Conservation (phyloP, 148 eudicot genomes). For the Rhododendron molle region DNA sequence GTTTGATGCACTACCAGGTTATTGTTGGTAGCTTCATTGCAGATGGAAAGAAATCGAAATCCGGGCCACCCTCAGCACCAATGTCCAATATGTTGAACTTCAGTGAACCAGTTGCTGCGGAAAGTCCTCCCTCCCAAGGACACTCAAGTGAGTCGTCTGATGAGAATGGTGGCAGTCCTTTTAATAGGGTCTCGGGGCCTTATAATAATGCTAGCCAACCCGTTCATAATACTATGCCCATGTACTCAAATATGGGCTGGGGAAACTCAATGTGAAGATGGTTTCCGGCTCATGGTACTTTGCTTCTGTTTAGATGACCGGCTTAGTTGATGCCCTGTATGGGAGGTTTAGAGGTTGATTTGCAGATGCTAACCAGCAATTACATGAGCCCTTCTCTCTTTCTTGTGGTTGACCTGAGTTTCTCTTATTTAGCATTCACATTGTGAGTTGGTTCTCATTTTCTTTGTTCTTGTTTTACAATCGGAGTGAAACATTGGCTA, state of each 20-base stretch:
- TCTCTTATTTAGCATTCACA: constrained; percentile 3
- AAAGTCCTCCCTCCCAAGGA: constrained; percentile 59
- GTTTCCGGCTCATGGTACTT: constrained; percentile 32
- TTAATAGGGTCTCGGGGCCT: constrained; percentile 35
- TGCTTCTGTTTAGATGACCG: not conserved
- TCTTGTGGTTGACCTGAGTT: not conserved
- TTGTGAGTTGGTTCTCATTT: constrained; percentile 1
- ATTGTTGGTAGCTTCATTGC: constrained; percentile 88
- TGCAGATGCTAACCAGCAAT: constrained; percentile 37
- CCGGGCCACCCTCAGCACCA: constrained; percentile 52
- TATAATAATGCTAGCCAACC: constrained; percentile 50
- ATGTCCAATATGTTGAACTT: constrained; percentile 41
- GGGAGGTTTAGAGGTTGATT: constrained; percentile 19
- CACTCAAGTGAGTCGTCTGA: constrained; percentile 76
- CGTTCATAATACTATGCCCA: constrained; percentile 43
- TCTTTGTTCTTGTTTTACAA: not conserved
- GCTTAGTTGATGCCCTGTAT: not conserved
- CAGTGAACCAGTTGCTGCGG: constrained; percentile 31
- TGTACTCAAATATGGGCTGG: constrained; percentile 72
- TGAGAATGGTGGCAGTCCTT: constrained; percentile 44
- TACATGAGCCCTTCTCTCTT: constrained; percentile 15
- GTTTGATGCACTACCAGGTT: constrained; percentile 40
- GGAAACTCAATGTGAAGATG: constrained; percentile 48
- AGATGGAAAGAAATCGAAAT: constrained; percentile 71
- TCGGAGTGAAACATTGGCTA: not conserved